phyloP scores from a whole-genome alignment of 495 filamentous ascomycete genomes.

The Talaromyces liani region DNA sequence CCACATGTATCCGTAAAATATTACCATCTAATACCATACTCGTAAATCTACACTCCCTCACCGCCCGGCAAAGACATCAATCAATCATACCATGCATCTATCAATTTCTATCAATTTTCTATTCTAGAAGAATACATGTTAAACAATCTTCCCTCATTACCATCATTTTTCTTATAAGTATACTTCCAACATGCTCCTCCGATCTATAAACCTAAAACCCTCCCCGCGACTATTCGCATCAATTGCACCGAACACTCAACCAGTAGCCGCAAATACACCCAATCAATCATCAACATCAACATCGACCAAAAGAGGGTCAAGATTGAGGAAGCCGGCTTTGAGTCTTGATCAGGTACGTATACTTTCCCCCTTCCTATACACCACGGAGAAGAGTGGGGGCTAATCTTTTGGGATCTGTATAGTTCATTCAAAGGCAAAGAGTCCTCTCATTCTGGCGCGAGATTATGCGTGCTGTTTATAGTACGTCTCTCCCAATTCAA shows the following conservation, averaged over 20 bases:
- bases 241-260: constrained; percentile 1
- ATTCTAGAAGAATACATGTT: background rate
- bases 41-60: background rate
- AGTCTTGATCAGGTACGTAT: constrained; percentile 6
- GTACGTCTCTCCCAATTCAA: background rate
- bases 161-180: background rate
- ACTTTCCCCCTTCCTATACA: too few relatives aligned
- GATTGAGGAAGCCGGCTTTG: background rate
- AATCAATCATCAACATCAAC: background rate
- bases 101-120: background rate
- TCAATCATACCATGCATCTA: background rate
- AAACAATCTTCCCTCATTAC: background rate
- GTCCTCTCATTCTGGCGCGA: constrained; percentile 8
- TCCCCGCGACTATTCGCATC: background rate
- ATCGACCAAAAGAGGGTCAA: background rate
- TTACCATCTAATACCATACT: background rate
- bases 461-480: constrained; percentile 8
- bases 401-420: background rate
- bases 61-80: background rate
- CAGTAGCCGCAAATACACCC: background rate
- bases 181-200: background rate
- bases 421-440: constrained; percentile 7
- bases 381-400: background rate
- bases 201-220: background rate
- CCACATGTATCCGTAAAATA: background rate